These are phyloP conservation scores for Plasmodium coatneyi DNA, from an alignment of 169 alveolate species.

Conservation along the genomic window DNA sequence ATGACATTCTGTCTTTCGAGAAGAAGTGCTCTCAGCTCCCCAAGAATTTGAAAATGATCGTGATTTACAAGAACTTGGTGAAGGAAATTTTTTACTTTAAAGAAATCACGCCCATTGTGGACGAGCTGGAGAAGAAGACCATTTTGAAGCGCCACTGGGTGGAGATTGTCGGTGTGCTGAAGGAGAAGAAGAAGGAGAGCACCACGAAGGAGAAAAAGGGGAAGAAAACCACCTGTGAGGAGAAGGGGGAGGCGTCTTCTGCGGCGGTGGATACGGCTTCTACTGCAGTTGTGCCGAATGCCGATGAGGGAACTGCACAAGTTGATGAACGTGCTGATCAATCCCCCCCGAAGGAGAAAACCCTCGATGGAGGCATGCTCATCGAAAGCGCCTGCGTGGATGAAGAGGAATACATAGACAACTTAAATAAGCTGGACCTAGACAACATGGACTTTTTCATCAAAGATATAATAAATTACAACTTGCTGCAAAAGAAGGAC, in stretches of 20 bases:
- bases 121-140: slow-evolving; percentile 92
- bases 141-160: slow-evolving; percentile 96
- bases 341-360: slow-evolving; percentile 65
- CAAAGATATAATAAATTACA: slow-evolving; percentile 67
- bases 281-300: background rate
- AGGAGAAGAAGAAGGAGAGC: slow-evolving; percentile 62
- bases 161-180: slow-evolving; percentile 79
- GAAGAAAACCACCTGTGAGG: slow-evolving; percentile 57
- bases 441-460: slow-evolving; percentile 73
- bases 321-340: background rate
- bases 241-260: background rate
- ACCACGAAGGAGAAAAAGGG: slow-evolving; percentile 85
- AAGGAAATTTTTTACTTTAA: slow-evolving; percentile 72
- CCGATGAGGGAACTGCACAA: background rate
- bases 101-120: slow-evolving; percentile 91
- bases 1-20: slow-evolving; percentile 92
- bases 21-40: slow-evolving; percentile 78
- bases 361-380: slow-evolving; percentile 13
- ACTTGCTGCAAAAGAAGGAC: slow-evolving; percentile 84
- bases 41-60: slow-evolving; percentile 77
- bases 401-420: slow-evolving; percentile 59
- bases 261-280: background rate
- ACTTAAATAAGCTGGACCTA: slow-evolving; percentile 62
- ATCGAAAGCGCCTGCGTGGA: slow-evolving; percentile 32
- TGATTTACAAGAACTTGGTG: slow-evolving; percentile 57